Conservation (phyloP, 306 rosid species). For the Senna siamea region DNA sequence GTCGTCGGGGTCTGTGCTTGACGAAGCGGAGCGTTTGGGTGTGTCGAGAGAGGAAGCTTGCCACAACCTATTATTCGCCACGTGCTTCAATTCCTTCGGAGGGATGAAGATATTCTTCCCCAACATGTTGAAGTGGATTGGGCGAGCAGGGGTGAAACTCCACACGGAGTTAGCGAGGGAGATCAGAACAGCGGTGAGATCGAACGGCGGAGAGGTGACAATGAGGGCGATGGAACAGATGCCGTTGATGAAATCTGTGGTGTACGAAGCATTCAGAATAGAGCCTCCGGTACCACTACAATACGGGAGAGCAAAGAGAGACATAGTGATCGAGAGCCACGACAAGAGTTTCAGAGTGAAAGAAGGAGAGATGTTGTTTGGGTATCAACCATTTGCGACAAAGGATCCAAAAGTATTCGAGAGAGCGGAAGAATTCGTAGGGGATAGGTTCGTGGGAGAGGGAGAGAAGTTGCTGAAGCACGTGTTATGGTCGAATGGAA, state of each 20-base stretch:
- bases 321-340: constrained; percentile 78
- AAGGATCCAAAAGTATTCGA: constrained; percentile 78
- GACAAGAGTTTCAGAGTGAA: constrained; percentile 76
- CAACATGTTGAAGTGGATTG: constrained; percentile 72
- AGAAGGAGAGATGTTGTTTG: constrained; percentile 81
- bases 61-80: constrained; percentile 80
- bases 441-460: constrained; percentile 79
- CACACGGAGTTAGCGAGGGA: constrained; percentile 70
- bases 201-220: constrained; percentile 72
- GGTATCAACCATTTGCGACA: constrained; percentile 89
- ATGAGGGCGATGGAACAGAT: constrained; percentile 86
- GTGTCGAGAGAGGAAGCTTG: constrained; percentile 86
- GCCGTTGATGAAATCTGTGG: constrained; percentile 91
- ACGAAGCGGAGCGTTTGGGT: constrained; percentile 76
- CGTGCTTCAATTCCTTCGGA: constrained; percentile 87
- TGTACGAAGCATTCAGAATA: constrained; percentile 70
- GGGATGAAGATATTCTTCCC: constrained; percentile 85
- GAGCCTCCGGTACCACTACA: constrained; percentile 90
- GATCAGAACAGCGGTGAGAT: constrained; percentile 62
- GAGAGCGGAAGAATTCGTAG: constrained; percentile 64
- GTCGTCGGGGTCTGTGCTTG: constrained; percentile 57
- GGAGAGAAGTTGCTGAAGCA: constrained; percentile 77
- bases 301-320: constrained; percentile 69
- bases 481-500: constrained; percentile 94
- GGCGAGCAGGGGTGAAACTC: constrained; percentile 72